phyloP scores from a whole-genome alignment of 352 stramenopile species.

The Aphanomyces invadans region DNA sequence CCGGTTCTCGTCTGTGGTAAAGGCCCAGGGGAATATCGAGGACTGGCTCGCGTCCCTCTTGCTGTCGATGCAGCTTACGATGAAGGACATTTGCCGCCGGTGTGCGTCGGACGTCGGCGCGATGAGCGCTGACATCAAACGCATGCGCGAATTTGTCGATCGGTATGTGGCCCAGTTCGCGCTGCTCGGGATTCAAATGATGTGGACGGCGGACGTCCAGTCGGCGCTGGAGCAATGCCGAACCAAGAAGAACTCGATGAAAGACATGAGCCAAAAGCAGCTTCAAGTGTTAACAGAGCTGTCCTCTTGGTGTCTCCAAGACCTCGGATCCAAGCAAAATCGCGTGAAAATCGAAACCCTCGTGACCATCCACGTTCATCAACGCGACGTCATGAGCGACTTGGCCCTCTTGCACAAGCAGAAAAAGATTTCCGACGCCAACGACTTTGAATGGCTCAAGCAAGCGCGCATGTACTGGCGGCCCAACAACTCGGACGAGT shows the following conservation, averaged over 20 bases:
- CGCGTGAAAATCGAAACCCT: constrained; percentile 97
- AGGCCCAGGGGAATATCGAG: constrained; percentile 97
- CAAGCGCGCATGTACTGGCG: constrained; percentile 98
- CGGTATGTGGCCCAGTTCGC: constrained; percentile 93
- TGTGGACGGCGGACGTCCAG: constrained; percentile 95
- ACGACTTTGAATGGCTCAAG: constrained; percentile 99
- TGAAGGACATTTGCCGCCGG: constrained; percentile 95
- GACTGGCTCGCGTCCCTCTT: constrained; percentile 97
- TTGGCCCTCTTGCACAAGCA: constrained; percentile 89
- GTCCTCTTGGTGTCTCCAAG: constrained; percentile 94
- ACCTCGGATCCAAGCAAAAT: constrained; percentile 94
- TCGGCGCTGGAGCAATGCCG: constrained; percentile 91
- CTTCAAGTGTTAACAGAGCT: constrained; percentile 90
- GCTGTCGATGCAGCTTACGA: constrained; percentile 91
- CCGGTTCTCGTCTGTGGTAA: constrained; percentile 91
- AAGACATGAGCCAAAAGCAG: constrained; percentile 94
- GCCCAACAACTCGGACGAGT: constrained; percentile 89
- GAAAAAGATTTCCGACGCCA: constrained; percentile 95
- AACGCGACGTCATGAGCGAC: constrained; percentile 95
- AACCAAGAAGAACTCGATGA: constrained; percentile 96
- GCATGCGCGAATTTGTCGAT: constrained; percentile 91
- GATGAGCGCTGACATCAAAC: constrained; percentile 88
- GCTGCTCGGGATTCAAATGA: constrained; percentile 93
- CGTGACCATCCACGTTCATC: constrained; percentile 97
- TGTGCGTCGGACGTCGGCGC: constrained; percentile 90